Percentiles rank a stretch among this genome's conserved stretches.
These are phyloP conservation scores for Tuber melanosporum DNA, from an alignment of 495 filamentous ascomycete species.

Conservation along the genomic window DNA sequence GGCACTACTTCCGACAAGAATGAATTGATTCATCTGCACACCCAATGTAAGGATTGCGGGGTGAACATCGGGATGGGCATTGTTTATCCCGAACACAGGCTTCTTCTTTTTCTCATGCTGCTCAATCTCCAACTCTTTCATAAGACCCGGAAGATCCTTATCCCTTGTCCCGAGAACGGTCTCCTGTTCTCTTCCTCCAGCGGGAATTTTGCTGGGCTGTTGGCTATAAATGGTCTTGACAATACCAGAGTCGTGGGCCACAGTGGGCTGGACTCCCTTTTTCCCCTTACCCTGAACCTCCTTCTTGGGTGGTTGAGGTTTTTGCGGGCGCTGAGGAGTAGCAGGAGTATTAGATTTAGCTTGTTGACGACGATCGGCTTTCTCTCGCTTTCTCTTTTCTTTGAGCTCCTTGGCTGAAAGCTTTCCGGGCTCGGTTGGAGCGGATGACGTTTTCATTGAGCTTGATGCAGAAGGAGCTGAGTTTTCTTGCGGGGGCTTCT, in stretches of 20 bases:
- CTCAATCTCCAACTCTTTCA: conserved; percentile 47
- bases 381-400: conserved; percentile 70
- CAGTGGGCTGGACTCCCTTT: conserved; percentile 36
- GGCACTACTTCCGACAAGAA: conserved; percentile 81
- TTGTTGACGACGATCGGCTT: conserved; percentile 63
- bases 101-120: conserved; percentile 70
- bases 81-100: conserved; percentile 63
- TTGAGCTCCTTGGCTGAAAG: conserved; percentile 59
- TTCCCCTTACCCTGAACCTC: conserved; percentile 38
- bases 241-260: conserved; percentile 32
- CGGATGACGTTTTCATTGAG: conserved; percentile 40
- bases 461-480: conserved; percentile 33
- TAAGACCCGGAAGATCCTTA: conserved; percentile 47
- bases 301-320: conserved; percentile 29
- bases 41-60: conserved; percentile 78
- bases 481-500: not conserved
- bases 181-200: conserved; percentile 41
- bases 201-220: conserved; percentile 29
- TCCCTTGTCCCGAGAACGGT: conserved; percentile 43
- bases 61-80: conserved; percentile 82
- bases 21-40: conserved; percentile 82
- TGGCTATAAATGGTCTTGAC: conserved; percentile 30
- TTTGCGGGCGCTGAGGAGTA: conserved; percentile 8
- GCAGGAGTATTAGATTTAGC: conserved; percentile 47
- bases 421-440: conserved; percentile 32